Percentiles rank a stretch among this genome's conserved stretches.
phyloP scores from a whole-genome alignment of 192 early-diverging fungal genomes.

The Haplosporangium gracile region DNA sequence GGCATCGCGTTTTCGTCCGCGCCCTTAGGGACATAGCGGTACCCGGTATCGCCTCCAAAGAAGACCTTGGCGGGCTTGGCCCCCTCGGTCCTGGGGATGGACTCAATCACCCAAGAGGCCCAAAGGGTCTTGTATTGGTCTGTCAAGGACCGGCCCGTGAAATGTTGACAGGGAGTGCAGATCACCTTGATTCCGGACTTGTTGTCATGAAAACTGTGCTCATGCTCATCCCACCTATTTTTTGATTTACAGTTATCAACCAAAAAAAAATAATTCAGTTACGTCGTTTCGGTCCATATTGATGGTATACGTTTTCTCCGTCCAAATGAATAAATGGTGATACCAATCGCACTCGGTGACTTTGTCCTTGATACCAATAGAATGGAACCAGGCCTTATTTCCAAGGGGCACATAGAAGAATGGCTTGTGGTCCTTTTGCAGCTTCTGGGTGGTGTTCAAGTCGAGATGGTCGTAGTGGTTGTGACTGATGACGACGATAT shows the following conservation, averaged over 20 bases:
- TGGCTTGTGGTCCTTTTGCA: slow-evolving; percentile 63
- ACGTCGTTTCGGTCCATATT: not conserved
- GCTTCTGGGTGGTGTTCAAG: slow-evolving; percentile 68
- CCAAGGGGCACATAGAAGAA: slow-evolving; percentile 85
- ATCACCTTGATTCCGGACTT: slow-evolving; percentile 50
- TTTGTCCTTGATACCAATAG: slow-evolving; percentile 63
- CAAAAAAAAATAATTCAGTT: not conserved
- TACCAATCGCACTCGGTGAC: slow-evolving; percentile 86
- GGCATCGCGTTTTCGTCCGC: slow-evolving; percentile 65
- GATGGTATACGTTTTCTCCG: not conserved
- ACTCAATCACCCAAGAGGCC: slow-evolving; percentile 78
- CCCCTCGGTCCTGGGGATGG: slow-evolving; percentile 48
- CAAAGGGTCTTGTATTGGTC: slow-evolving; percentile 86
- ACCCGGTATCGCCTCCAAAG: slow-evolving; percentile 86
- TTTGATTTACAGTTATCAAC: not conserved
- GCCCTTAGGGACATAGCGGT: slow-evolving; percentile 68
- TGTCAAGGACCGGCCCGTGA: slow-evolving; percentile 69
- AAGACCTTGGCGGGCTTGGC: slow-evolving; percentile 60
- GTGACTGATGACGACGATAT: slow-evolving; percentile 84
- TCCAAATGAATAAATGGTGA: slow-evolving; percentile 22
- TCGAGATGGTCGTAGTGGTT: slow-evolving; percentile 95
- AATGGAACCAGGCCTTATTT: slow-evolving; percentile 75
- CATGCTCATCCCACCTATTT: slow-evolving; percentile 43
- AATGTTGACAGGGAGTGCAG: slow-evolving; percentile 84
- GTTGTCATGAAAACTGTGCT: slow-evolving; percentile 36